Base-by-base conservation (phyloP, 2,329 filamentous ascomycete species). In the Sporothrix globosa region DNA sequence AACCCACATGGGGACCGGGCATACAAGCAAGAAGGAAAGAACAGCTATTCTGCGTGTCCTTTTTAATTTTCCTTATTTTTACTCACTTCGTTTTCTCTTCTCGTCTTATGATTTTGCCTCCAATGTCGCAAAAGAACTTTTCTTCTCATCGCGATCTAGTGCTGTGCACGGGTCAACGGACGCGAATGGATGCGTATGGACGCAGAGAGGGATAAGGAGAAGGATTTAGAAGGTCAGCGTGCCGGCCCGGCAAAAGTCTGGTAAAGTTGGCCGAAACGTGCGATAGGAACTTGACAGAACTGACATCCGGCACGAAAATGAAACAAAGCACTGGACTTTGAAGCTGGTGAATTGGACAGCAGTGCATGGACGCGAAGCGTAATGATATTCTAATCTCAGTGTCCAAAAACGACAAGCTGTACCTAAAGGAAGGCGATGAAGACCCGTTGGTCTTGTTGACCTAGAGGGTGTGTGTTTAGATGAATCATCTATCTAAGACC, bases 211-310 rank as follows among this genome's bases (percentile, higher is more conserved):
- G 30, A 30, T n/a, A 58, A 56, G 53, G 34, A 61, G 13, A 46
- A 44, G 58, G 58, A 27, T 44, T 46, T 13, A 61, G 7, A 13
- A 61, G 34, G 24, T 19, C 3, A n/a, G 7, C 14, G 30, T 39
- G 13, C 13, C 11, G 24, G 27, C 27, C 17, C 2, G 27, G 3
- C 54, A 39, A 27, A 27, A 19, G 3, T 39, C n/a, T 54, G 21
- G 21, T 24, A 44, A 10, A 44, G 10, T 27, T 60, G 56, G 41
- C 53, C 39, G 39, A n/a, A 21, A 61, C 34, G 27, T 24, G 58
- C 21, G 39, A 27, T 13, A 30, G 21, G 17, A 61, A 61, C 58
- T n/a, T 61, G 58, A 39, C 34, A 39, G n/a, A 61, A 46, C 58
- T 46, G 58, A 46, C n/a, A 54, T 54, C 19, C 50, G 13, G 50